phyloP scores from a whole-genome alignment of 495 filamentous ascomycete genomes.

The Hypoxylon lenormandii region DNA sequence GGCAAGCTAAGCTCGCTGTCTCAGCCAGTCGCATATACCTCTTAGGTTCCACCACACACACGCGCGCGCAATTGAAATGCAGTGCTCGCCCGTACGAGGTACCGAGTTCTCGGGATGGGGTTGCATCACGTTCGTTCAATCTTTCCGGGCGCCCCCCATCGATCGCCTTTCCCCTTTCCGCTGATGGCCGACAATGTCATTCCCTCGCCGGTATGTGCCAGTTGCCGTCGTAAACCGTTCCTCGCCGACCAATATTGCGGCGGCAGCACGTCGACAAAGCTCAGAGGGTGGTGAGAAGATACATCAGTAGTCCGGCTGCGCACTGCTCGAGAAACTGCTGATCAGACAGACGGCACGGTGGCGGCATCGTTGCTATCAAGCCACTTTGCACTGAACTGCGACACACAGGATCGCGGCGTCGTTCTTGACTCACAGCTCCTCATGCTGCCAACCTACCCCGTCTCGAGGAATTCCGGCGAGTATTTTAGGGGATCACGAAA shows the following conservation, averaged over 20 bases:
- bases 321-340: conserved; percentile 21
- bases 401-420: conserved; percentile 15
- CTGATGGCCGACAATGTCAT: conserved; percentile 27
- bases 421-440: conserved; percentile 26
- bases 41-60: conserved; percentile 13
- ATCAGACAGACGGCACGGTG: conserved; percentile 7
- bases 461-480: background rate
- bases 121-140: conserved; percentile 28
- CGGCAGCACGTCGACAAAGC: background rate
- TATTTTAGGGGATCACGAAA: conserved; percentile 8
- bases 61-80: no score
- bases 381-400: background rate
- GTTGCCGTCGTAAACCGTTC: conserved; percentile 30
- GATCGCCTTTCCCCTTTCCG: conserved; percentile 6
- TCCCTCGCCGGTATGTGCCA: conserved; percentile 28
- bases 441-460: conserved; percentile 1
- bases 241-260: conserved; percentile 21
- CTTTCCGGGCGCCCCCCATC: conserved; percentile 39
- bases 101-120: conserved; percentile 40
- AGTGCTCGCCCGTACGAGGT: conserved; percentile 38
- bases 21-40: conserved; percentile 21
- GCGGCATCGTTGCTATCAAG: conserved; percentile 7
- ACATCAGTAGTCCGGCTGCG: conserved; percentile 17
- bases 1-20: conserved; percentile 15
- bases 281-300: conserved; percentile 7